Conservation (phyloP, 2,329 filamentous ascomycete species). For the Aureobasidium leucospermi region DNA sequence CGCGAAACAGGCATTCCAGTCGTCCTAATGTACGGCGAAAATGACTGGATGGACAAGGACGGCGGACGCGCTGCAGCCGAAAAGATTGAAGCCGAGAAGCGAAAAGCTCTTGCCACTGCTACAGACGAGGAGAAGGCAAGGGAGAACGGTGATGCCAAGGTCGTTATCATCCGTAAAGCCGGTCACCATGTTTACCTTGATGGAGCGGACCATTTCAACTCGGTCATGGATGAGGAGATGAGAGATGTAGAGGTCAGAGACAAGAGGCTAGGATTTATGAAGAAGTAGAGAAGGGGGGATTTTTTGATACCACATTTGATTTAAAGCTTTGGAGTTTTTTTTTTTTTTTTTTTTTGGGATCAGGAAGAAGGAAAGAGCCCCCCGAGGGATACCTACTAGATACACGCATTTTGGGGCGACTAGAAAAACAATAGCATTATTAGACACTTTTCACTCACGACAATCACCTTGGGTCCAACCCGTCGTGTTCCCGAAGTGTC, state of each 20-base stretch:
- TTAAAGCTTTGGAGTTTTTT: not conserved
- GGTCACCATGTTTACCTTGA: slow-evolving; percentile 69
- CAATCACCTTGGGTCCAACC: no score
- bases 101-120: slow-evolving; percentile 52
- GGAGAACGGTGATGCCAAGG: slow-evolving; percentile 77
- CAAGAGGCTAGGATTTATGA: slow-evolving; percentile 20
- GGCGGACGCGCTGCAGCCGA: slow-evolving; percentile 75
- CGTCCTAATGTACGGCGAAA: slow-evolving; percentile 92
- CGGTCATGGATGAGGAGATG: slow-evolving; percentile 59
- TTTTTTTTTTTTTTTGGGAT: no score
- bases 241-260: slow-evolving; percentile 47
- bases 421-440: no score
- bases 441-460: no score
- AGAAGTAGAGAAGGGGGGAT: not conserved
- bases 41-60: slow-evolving; percentile 97
- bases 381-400: no score
- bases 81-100: slow-evolving; percentile 64
- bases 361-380: no score
- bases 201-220: slow-evolving; percentile 63
- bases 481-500: no score
- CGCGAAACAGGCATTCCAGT: slow-evolving; percentile 67
- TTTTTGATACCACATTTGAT: slow-evolving; percentile 1
- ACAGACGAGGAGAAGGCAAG: slow-evolving; percentile 59
- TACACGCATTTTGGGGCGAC: no score
- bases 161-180: slow-evolving; percentile 66